Evolutionary conservation across 768 basidiomycete genomes (phyloP).

Genomic region (Lactarius quietus): DNA sequence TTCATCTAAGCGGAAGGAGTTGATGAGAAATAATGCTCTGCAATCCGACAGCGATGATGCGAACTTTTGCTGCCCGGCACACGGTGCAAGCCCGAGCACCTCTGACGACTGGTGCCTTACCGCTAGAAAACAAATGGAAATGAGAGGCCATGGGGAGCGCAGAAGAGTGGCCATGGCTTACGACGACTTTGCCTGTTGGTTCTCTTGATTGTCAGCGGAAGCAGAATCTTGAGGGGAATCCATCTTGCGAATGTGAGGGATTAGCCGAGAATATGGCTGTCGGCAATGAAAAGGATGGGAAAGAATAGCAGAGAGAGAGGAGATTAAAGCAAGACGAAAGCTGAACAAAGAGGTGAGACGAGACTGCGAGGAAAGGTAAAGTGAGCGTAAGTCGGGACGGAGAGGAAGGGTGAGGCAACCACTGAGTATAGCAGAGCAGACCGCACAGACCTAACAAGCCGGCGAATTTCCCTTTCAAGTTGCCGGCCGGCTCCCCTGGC

Average conservation of each 20-base stretch:
- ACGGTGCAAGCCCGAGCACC: slow-evolving; percentile 74
- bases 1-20: slow-evolving; percentile 60
- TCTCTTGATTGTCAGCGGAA: slow-evolving; percentile 17
- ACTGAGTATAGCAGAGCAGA: slow-evolving; percentile 1
- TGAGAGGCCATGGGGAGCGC: not conserved
- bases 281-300: slow-evolving; percentile 2
- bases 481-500: slow-evolving; percentile 21
- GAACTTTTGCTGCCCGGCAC: slow-evolving; percentile 78
- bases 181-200: slow-evolving; percentile 25
- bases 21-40: slow-evolving; percentile 19
- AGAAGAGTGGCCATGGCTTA: not conserved
- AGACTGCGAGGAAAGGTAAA: not conserved
- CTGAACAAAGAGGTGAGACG: not conserved
- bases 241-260: slow-evolving; percentile 8
- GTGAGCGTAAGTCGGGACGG: not conserved
- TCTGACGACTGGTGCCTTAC: slow-evolving; percentile 44
- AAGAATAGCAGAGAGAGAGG: not conserved
- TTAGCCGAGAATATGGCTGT: slow-evolving; percentile 5
- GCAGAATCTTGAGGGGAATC: slow-evolving; percentile 13
- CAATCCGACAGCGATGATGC: slow-evolving; percentile 22
- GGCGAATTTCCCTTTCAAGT: slow-evolving; percentile 27
- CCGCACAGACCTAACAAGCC: slow-evolving; percentile 12
- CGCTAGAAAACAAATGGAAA: slow-evolving; percentile 27
- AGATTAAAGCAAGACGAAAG: not conserved
- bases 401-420: not conserved